A percentile compares a stretch with the other conserved stretches of the same genome.
Evolutionary conservation across 306 rosid species (phyloP).

Genomic region (Rosa lucieae): DNA sequence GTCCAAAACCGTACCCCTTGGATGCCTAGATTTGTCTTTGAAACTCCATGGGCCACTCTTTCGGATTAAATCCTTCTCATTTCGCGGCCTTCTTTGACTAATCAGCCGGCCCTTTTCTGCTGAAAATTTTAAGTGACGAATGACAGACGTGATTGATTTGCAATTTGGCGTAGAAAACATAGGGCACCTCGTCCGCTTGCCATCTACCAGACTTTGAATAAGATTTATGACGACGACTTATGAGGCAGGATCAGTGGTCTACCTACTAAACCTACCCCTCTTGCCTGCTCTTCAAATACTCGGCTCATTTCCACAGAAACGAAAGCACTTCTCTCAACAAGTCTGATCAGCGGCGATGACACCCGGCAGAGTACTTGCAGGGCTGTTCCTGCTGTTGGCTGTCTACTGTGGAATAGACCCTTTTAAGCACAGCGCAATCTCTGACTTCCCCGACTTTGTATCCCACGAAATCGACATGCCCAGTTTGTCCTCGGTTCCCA

Average conservation of each 20-base stretch:
- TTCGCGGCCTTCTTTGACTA: no score
- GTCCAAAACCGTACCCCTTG: no score
- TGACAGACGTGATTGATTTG: background rate
- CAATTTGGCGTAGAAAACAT: background rate
- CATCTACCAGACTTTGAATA: background rate
- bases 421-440: constrained; percentile 59
- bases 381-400: constrained; percentile 44
- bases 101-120: no score
- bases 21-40: no score
- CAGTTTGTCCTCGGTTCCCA: constrained; percentile 57
- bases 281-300: background rate
- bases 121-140: no score
- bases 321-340: background rate
- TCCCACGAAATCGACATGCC: constrained; percentile 48
- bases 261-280: background rate
- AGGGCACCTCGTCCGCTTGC: background rate
- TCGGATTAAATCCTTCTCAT: no score
- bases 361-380: constrained; percentile 29
- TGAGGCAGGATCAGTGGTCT: background rate
- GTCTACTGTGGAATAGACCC: constrained; percentile 83
- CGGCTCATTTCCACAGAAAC: background rate
- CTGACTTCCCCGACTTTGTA: constrained; percentile 59
- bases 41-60: no score
- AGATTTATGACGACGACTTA: background rate
- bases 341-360: constrained; percentile 30